These are phyloP conservation scores for Chlorella sp. DNA, from an alignment of 139 green algal species.

Conservation along the genomic window DNA sequence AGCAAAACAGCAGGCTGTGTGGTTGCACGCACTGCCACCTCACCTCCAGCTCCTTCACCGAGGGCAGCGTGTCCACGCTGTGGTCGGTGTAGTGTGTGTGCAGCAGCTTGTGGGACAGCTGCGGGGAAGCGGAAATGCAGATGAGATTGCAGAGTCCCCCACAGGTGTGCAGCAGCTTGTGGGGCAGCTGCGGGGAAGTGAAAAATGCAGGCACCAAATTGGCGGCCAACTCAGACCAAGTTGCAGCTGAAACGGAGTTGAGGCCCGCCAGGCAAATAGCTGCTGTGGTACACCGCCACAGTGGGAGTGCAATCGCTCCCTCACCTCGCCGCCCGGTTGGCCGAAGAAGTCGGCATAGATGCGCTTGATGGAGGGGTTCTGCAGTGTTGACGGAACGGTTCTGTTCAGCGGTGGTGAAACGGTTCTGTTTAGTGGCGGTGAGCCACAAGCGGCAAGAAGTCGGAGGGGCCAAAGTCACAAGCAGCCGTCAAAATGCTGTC, in stretches of 20 bases:
- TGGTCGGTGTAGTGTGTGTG: constrained; percentile 67
- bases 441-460: too few relatives aligned
- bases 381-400: too few relatives aligned
- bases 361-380: background rate
- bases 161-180: constrained; percentile 68
- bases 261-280: too few relatives aligned
- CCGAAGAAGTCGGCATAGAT: constrained; percentile 47
- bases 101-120: constrained; percentile 66
- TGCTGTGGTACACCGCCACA: too few relatives aligned
- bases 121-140: too few relatives aligned
- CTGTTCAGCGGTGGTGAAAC: too few relatives aligned
- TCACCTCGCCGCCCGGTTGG: constrained; percentile 40
- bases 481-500: too few relatives aligned
- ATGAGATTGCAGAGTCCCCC: too few relatives aligned
- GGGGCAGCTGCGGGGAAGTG: constrained; percentile 33
- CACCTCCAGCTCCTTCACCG: background rate
- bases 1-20: background rate
- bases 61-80: constrained; percentile 11
- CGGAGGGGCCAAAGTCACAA: too few relatives aligned
- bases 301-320: background rate
- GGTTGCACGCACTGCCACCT: background rate
- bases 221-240: too few relatives aligned
- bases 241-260: too few relatives aligned
- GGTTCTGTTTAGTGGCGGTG: too few relatives aligned
- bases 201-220: background rate